These are phyloP conservation scores for Leccinum pellstonianum DNA, from an alignment of 768 basidiomycete species.

Conservation along the genomic window DNA sequence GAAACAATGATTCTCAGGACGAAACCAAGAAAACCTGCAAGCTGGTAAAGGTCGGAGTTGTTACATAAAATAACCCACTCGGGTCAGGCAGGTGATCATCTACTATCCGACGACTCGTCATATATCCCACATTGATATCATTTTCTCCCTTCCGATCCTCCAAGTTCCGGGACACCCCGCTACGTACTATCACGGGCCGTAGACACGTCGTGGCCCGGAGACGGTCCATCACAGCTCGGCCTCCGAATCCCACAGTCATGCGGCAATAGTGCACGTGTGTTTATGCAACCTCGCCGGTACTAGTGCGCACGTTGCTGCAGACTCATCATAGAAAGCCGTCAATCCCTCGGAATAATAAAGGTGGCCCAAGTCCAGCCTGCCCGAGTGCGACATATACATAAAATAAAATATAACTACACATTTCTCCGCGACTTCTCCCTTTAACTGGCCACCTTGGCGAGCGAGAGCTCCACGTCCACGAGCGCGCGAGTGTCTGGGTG, in stretches of 20 bases:
- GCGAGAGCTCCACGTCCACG: constrained; percentile 58
- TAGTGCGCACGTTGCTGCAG: background rate
- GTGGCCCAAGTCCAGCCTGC: background rate
- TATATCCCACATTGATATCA: background rate
- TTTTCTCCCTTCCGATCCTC: background rate
- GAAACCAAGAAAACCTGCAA: background rate
- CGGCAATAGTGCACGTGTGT: background rate
- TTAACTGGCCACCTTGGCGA: constrained; percentile 37
- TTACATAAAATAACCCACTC: constrained; percentile 26
- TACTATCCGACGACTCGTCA: background rate
- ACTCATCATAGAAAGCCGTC: background rate
- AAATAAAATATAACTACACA: background rate
- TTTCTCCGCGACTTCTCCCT: background rate
- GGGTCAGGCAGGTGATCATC: constrained; percentile 3
- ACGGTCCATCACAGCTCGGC: constrained; percentile 7
- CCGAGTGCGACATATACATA: background rate
- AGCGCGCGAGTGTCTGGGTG: constrained; percentile 73
- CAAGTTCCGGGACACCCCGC: constrained; percentile 15
- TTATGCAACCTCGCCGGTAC: background rate
- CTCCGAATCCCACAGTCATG: constrained; percentile 15
- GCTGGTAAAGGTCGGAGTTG: constrained; percentile 9
- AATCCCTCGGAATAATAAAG: background rate
- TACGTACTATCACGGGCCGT: background rate
- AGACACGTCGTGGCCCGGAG: background rate
- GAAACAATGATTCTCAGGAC: constrained; percentile 20